phyloP scores from a whole-genome alignment of 148 eudicot species.

The Vaccinium corymbosum region DNA sequence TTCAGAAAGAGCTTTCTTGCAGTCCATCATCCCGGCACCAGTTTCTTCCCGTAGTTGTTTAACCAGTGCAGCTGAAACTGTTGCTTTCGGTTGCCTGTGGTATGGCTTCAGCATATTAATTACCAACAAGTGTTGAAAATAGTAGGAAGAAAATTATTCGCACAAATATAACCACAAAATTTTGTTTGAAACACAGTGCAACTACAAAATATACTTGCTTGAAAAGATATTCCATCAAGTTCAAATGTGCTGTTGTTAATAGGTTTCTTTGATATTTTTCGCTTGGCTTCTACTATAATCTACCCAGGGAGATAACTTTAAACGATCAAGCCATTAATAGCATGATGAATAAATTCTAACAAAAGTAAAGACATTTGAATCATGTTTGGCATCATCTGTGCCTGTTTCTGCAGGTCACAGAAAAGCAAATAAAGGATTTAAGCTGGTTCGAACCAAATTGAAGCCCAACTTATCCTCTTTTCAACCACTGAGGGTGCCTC shows the following conservation, averaged over 20 bases:
- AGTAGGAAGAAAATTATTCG: background rate
- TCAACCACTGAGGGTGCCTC: background rate
- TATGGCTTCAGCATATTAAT: slow-evolving; percentile 10
- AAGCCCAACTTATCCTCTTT: background rate
- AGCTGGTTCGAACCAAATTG: background rate
- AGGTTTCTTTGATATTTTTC: background rate
- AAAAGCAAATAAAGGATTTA: background rate
- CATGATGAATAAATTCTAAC: background rate
- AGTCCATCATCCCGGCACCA: slow-evolving; percentile 99
- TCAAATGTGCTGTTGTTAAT: background rate
- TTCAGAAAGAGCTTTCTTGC: slow-evolving; percentile 93
- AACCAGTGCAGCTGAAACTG: slow-evolving; percentile 82
- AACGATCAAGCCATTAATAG: background rate
- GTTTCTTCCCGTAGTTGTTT: slow-evolving; percentile 91
- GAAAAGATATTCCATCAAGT: background rate
- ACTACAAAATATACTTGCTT: background rate
- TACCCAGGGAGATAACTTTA: background rate
- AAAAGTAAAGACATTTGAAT: background rate
- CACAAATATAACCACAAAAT: background rate
- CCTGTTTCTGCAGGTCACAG: background rate
- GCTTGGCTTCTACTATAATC: background rate
- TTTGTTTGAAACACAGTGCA: background rate
- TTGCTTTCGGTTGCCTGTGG: slow-evolving; percentile 56
- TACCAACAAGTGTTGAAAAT: background rate
- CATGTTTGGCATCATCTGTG: background rate